Evolutionary conservation across 768 basidiomycete genomes (phyloP), one percentile per base, ranked within the genome.

Genomic region (Punctularia strigosozonata): DNA sequence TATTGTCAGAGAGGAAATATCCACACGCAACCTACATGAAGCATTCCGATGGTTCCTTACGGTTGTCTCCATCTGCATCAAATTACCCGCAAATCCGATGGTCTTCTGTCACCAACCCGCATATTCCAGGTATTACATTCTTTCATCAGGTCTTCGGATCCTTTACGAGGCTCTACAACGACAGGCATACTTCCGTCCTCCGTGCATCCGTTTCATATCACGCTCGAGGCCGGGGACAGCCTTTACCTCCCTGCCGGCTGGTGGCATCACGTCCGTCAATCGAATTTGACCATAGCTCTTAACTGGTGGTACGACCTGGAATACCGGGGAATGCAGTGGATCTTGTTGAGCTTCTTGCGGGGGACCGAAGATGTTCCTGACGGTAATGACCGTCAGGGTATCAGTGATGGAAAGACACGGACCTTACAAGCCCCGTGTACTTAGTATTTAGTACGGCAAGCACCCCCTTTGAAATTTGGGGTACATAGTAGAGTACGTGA

Each of bases 251-350:
- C 92, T n/a, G 73, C 81, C 4, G 80, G 87, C 0, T 95, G 92
- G 92, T 94, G 83, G 81, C 91, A 94, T 54, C 73, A 86, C 50
- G 88, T 94, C 25, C 68, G 75, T 28, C 91, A 95, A 53, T 62
- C 70, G 3, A 62, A 66, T 43, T 62, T 65, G 18, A 77, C 73
- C 1, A 73, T 89, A 42, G 84, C 85, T 2, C 49, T 86, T 17
- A 91, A 91, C 50, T 89, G 83, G 78, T 91, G 87, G 87, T 88
- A 86, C 53, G 87, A 91, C 49, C 68, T 80, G 46, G 81, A 87
- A 53, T 69, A 79, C 54, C 60, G 68, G 40, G 84, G 86, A 12
- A 70, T 72, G 62, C 59, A 68, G 5, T 88, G 84, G 83, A 67
- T 80, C 13, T 62, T 75, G 55, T 54, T 85, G 18, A 78, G 68